Evolutionary conservation across 169 alveolate genomes (phyloP).

Genomic region (Eimeria acervulina): DNA sequence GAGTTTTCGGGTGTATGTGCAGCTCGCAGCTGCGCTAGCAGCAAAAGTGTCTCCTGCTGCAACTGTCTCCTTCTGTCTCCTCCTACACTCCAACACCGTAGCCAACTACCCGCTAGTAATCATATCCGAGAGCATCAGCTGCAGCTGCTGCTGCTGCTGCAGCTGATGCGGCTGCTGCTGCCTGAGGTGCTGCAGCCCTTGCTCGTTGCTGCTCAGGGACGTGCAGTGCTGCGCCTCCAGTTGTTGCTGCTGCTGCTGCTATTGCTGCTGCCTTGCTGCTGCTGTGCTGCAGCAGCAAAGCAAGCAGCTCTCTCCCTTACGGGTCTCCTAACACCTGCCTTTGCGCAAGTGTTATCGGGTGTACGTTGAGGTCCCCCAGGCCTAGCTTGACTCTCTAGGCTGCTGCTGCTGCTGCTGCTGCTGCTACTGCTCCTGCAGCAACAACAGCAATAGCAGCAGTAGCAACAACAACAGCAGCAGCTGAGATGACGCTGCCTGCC

Average conservation of each 20-base stretch:
- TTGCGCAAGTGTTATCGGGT: too few relatives aligned
- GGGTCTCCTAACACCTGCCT: neutral
- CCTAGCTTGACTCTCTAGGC: neutral
- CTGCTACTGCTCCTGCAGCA: neutral
- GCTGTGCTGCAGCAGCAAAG: neutral
- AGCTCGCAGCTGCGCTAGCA: neutral
- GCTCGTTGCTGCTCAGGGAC: neutral
- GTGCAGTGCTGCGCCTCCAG: neutral
- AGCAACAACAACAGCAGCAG: constrained; percentile 1
- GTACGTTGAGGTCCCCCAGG: neutral
- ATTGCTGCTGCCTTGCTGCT: neutral
- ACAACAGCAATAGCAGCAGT: constrained; percentile 13
- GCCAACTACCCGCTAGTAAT: too few relatives aligned
- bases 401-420: too few relatives aligned
- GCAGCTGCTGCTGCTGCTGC: neutral
- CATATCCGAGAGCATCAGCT: neutral
- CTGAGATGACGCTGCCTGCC: neutral
- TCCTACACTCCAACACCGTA: neutral
- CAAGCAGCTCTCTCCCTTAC: neutral
- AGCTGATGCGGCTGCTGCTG: neutral
- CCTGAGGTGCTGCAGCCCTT: neutral
- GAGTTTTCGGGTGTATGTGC: neutral
- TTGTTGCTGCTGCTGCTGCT: neutral
- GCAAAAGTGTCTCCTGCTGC: neutral
- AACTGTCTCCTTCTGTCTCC: constrained; percentile 9